These are phyloP conservation scores for Coniochaeta sp. DNA, from an alignment of 2,329 filamentous ascomycete species.

Conservation along the genomic window DNA sequence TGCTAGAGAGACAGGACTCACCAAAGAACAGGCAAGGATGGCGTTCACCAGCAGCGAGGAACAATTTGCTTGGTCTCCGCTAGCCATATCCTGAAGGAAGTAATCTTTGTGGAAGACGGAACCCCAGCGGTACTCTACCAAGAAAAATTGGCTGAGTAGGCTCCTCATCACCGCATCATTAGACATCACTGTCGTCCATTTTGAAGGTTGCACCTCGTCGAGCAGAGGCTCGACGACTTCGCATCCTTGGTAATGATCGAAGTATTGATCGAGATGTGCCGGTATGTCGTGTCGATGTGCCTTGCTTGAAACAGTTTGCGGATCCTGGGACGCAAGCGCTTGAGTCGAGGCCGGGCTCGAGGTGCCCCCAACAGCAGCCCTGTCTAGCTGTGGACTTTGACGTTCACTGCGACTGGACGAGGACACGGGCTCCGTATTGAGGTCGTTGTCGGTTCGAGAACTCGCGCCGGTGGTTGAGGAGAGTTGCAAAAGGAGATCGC, in stretches of 20 bases:
- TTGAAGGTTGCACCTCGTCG: slow-evolving; percentile 18
- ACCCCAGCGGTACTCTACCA: slow-evolving; percentile 26
- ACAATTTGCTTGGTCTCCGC: slow-evolving; percentile 22
- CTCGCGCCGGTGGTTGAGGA: slow-evolving; percentile 26
- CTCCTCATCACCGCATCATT: slow-evolving; percentile 27
- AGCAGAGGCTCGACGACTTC: slow-evolving; percentile 24
- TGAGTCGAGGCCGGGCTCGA: not conserved
- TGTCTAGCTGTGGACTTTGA: slow-evolving; percentile 6
- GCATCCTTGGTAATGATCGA: not conserved
- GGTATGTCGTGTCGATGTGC: slow-evolving; percentile 23
- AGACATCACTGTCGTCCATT: slow-evolving; percentile 26
- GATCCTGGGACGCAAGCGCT: not conserved
- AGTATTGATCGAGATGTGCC: slow-evolving; percentile 9
- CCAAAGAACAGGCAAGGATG: slow-evolving; percentile 14
- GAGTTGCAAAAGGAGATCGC: slow-evolving; percentile 29
- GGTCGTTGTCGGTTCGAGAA: slow-evolving; percentile 21
- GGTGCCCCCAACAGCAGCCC: not conserved
- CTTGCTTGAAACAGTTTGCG: slow-evolving; percentile 19
- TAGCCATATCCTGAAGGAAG: slow-evolving; percentile 30
- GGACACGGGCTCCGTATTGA: not conserved
- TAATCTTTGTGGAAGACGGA: slow-evolving; percentile 28
- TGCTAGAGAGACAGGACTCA: slow-evolving; percentile 20
- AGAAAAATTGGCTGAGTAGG: slow-evolving; percentile 65
- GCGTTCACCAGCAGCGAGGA: slow-evolving; percentile 30
- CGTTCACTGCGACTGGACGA: slow-evolving; percentile 6